Evolutionary conservation across 257 asterid species (phyloP).

Genomic region (Marsdenia floribunda): DNA sequence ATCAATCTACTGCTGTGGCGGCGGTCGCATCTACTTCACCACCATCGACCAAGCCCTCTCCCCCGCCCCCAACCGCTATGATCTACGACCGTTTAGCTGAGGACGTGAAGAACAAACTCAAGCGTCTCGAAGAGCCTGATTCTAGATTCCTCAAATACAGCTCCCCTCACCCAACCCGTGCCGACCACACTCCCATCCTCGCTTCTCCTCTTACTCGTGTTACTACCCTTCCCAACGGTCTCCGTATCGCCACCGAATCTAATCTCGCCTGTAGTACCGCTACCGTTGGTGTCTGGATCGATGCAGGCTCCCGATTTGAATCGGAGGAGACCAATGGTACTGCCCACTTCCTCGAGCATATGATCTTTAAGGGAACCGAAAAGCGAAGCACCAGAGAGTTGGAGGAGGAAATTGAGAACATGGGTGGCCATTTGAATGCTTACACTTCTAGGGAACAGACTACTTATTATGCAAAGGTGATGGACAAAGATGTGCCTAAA

Average conservation of each 20-base stretch:
- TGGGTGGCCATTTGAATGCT: constrained; percentile 97
- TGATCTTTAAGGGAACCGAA: constrained; percentile 95
- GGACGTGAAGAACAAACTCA: constrained; percentile 54
- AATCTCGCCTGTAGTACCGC: constrained; percentile 58
- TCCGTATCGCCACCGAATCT: constrained; percentile 88
- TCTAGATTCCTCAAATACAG: constrained; percentile 58
- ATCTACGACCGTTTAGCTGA: constrained; percentile 86
- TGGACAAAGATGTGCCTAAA: constrained; percentile 50
- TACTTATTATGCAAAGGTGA: constrained; percentile 74
- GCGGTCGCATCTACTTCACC: constrained; percentile 6
- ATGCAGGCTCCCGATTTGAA: constrained; percentile 92
- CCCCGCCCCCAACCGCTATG: constrained; percentile 69
- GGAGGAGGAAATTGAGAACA: constrained; percentile 97
- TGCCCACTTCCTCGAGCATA: constrained; percentile 91
- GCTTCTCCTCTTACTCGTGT: constrained; percentile 65
- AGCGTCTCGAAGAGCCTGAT: constrained; percentile 59
- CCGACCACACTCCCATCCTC: constrained; percentile 65
- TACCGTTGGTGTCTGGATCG: constrained; percentile 91
- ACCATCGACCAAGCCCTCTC: constrained; percentile 34
- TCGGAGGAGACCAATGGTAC: constrained; percentile 76
- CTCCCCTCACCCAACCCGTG: constrained; percentile 55
- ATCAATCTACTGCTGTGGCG: constrained; percentile 40
- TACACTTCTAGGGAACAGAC: constrained; percentile 96
- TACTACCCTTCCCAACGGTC: constrained; percentile 83
- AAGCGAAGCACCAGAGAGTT: constrained; percentile 53